Conservation (phyloP, 106 monocot genomes). For the Alisma plantagoaquatica region DNA sequence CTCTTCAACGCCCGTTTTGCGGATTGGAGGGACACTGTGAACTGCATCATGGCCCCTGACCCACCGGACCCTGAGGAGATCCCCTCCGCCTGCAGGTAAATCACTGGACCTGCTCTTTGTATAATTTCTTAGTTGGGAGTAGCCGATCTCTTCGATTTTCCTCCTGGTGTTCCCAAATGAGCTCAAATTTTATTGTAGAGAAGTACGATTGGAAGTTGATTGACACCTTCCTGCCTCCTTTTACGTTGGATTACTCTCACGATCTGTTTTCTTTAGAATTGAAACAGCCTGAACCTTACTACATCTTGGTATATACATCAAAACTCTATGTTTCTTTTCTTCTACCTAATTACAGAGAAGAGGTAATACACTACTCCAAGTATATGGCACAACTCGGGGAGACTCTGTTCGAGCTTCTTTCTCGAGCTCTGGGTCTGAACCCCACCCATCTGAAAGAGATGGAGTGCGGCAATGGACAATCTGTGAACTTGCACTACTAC, state of each 20-base stretch:
- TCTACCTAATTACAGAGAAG: constrained; percentile 1
- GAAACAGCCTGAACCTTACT: not conserved
- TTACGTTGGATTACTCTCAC: not conserved
- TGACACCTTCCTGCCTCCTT: too few species aligned
- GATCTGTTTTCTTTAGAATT: not conserved
- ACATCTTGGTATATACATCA: not conserved
- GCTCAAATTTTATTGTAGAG: too few species aligned
- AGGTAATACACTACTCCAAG: not conserved
- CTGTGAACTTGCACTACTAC: constrained; percentile 7
- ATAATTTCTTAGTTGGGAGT: too few species aligned
- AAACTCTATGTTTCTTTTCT: not conserved
- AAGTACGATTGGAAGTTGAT: too few species aligned
- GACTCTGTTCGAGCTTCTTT: constrained; percentile 9
- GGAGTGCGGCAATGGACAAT: constrained; percentile 1
- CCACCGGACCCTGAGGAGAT: too few species aligned
- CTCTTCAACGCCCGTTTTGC: too few species aligned
- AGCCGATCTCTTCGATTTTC: too few species aligned
- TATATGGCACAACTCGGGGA: constrained; percentile 5
- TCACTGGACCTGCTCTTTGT: too few species aligned
- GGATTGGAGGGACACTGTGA: too few species aligned
- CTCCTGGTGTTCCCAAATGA: too few species aligned
- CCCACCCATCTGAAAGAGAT: constrained; percentile 7
- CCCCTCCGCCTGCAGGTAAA: too few species aligned
- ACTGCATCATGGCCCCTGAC: too few species aligned
- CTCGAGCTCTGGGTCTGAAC: constrained; percentile 5